Evolutionary conservation across 768 basidiomycete genomes (phyloP).

Genomic region (Lenzites betulinus): DNA sequence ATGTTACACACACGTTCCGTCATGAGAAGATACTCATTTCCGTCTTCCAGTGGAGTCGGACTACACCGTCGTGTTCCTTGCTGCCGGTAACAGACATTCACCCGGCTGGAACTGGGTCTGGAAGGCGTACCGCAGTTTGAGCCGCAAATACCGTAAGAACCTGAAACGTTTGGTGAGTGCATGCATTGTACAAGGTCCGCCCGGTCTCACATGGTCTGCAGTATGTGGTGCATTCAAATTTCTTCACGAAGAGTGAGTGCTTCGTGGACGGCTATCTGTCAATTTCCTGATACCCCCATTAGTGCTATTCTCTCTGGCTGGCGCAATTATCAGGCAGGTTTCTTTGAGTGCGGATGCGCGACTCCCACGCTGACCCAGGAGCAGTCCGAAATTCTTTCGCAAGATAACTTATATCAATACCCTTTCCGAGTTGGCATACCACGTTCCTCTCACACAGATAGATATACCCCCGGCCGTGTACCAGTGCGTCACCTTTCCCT

Average conservation of each 20-base stretch:
- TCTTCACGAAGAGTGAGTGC: slow-evolving; percentile 80
- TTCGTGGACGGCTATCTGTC: not conserved
- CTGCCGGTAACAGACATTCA: slow-evolving; percentile 71
- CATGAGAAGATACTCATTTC: not conserved
- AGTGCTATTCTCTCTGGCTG: slow-evolving; percentile 91
- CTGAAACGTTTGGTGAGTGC: slow-evolving; percentile 72
- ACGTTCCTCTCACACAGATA: slow-evolving; percentile 85
- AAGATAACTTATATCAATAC: slow-evolving; percentile 79
- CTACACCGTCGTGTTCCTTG: slow-evolving; percentile 86
- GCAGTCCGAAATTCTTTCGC: slow-evolving; percentile 86
- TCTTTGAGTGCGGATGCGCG: slow-evolving; percentile 1
- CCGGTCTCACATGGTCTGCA: slow-evolving; percentile 30
- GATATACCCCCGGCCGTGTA: slow-evolving; percentile 84
- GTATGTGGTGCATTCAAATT: slow-evolving; percentile 87
- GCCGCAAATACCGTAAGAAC: slow-evolving; percentile 85
- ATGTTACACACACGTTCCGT: slow-evolving; percentile 22
- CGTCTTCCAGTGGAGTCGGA: slow-evolving; percentile 72
- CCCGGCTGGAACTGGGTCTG: slow-evolving; percentile 91
- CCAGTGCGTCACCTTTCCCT: slow-evolving; percentile 50
- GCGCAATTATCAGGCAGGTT: slow-evolving; percentile 77
- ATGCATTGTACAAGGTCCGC: not conserved
- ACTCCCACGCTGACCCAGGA: not conserved
- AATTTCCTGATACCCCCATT: not conserved
- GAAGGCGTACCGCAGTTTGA: slow-evolving; percentile 83
- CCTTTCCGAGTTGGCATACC: slow-evolving; percentile 72